A percentile compares a stretch with the other conserved stretches of the same genome.
Conservation (phyloP, 169 alveolate species). For the Besnoitia besnoiti region DNA sequence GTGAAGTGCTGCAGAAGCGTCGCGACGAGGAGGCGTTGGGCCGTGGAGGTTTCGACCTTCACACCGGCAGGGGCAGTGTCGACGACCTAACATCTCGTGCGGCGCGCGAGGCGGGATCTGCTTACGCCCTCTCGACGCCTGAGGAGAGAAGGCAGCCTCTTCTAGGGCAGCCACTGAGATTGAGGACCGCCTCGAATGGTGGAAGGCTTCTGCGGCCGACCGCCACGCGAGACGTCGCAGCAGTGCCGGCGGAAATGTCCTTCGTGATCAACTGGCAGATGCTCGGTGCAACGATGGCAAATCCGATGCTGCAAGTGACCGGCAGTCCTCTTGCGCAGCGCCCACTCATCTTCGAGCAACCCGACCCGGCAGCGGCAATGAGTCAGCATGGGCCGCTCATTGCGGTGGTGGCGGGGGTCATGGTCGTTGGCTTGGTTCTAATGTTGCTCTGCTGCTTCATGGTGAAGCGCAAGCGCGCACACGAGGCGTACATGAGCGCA, state of each 20-base stretch:
- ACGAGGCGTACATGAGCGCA: conserved; percentile 7
- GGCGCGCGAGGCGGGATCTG: too few species aligned
- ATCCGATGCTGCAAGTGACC: background rate
- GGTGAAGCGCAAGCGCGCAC: conserved; percentile 13
- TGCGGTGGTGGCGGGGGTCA: background rate
- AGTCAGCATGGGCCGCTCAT: background rate
- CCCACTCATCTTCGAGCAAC: background rate
- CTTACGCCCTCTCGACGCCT: background rate
- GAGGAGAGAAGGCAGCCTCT: background rate
- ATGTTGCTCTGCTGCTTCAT: background rate
- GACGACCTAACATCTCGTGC: too few species aligned
- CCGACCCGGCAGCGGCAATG: background rate
- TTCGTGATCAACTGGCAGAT: conserved; percentile 3
- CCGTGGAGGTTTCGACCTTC: too few species aligned
- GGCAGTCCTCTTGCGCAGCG: background rate
- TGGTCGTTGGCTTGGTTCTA: background rate
- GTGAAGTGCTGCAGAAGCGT: too few species aligned
- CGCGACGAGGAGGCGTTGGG: too few species aligned
- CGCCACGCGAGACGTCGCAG: background rate
- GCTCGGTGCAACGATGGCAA: background rate
- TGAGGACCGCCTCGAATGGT: background rate
- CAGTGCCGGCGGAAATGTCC: background rate
- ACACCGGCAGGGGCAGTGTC: too few species aligned
- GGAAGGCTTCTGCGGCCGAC: too few species aligned
- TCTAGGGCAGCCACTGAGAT: background rate